phyloP scores from a whole-genome alignment of 176 grass and related monocot genomes.

The Cocos nucifera region DNA sequence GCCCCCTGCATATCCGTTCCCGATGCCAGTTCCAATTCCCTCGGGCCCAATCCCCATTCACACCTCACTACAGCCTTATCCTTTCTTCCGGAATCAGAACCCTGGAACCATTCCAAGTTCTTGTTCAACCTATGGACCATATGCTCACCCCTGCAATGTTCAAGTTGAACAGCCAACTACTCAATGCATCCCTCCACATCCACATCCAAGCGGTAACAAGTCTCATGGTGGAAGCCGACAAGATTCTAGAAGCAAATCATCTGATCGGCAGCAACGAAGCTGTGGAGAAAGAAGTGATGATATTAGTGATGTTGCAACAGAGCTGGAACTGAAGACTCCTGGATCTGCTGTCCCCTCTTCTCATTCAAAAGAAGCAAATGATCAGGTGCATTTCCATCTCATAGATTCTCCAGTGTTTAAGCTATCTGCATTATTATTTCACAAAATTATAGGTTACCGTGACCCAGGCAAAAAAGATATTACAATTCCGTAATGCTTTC shows the following conservation, averaged over 20 bases:
- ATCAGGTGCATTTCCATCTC: constrained; percentile 32
- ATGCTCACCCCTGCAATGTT: constrained; percentile 32
- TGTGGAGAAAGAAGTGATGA: constrained; percentile 40
- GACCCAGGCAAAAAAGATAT: too few relatives aligned
- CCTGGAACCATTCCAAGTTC: constrained; percentile 7
- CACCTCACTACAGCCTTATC: constrained; percentile 41
- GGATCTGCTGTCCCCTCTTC: constrained; percentile 44
- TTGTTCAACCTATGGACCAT: constrained; percentile 35
- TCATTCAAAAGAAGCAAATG: constrained; percentile 31
- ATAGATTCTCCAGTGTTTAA: constrained; percentile 1
- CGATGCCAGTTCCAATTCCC: constrained; percentile 54
- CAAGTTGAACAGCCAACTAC: constrained; percentile 44
- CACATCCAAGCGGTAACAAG: constrained; percentile 28
- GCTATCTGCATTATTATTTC: constrained; percentile 2
- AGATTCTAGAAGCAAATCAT: constrained; percentile 47
- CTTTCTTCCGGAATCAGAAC: constrained; percentile 41
- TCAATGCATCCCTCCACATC: constrained; percentile 26
- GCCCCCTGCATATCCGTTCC: constrained; percentile 46
- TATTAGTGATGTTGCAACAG: constrained; percentile 66
- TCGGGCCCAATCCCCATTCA: constrained; percentile 58
- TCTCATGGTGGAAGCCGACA: constrained; percentile 25
- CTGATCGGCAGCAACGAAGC: constrained; percentile 26
- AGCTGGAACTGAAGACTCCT: constrained; percentile 81
- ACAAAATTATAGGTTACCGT: too few relatives aligned
- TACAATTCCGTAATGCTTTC: too few relatives aligned